Percentiles rank a stretch among this genome's conserved stretches.
Conservation (phyloP, 352 stramenopile species). For the Globisporangium cystogenes region DNA sequence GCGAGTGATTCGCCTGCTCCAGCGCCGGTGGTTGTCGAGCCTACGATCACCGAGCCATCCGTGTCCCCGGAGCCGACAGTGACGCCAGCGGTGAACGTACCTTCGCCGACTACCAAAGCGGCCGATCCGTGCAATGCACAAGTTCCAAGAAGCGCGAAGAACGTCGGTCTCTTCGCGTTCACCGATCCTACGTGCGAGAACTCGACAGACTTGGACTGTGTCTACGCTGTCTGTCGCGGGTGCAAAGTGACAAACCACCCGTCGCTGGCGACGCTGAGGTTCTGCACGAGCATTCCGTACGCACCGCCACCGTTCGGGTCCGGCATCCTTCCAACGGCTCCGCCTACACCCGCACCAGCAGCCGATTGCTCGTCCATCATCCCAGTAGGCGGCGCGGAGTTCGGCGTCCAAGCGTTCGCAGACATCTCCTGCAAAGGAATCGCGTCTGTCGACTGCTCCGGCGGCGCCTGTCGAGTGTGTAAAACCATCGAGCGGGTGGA, state of each 20-base stretch:
- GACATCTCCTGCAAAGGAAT: background rate
- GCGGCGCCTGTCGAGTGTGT: constrained; percentile 1
- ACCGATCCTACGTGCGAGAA: background rate
- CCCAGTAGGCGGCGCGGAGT: constrained; percentile 1
- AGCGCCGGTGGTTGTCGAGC: background rate
- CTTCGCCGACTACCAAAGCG: background rate
- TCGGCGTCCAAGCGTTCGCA: background rate
- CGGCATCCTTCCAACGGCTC: too few species aligned
- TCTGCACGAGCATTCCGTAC: background rate
- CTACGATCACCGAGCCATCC: background rate
- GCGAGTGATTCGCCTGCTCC: background rate
- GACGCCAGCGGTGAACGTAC: background rate
- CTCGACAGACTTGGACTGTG: constrained; percentile 1
- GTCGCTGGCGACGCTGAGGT: background rate
- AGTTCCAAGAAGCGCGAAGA: background rate
- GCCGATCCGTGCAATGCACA: constrained; percentile 1
- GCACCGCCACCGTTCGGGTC: constrained; percentile 2
- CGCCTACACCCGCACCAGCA: background rate
- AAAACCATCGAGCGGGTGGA: background rate
- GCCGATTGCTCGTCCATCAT: constrained; percentile 2
- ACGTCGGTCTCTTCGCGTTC: constrained; percentile 4
- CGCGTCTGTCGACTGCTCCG: background rate
- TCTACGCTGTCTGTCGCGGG: background rate
- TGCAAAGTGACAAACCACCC: constrained; percentile 3
- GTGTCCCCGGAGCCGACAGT: background rate